Evolutionary conservation across 352 stramenopile species (phyloP).

Genomic region (Thalassiosira pacifica): DNA sequence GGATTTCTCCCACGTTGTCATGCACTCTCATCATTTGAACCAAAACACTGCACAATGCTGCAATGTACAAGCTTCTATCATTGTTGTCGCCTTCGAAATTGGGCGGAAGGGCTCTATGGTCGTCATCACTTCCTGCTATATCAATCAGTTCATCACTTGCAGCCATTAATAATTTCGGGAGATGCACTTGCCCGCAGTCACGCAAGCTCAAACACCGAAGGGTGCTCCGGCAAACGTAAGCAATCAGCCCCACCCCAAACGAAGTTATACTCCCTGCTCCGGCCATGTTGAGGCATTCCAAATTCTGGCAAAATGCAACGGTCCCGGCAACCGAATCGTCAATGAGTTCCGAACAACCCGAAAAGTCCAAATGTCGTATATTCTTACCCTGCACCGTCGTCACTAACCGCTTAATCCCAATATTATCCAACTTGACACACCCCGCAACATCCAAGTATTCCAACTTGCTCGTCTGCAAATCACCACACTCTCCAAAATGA

Average conservation of each 20-base stretch:
- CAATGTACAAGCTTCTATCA: neutral
- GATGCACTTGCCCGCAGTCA: slow-evolving; percentile 22
- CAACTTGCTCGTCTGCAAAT: slow-evolving; percentile 2
- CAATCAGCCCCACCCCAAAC: slow-evolving; percentile 28
- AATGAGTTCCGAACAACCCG: slow-evolving; percentile 26
- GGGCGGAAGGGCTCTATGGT: neutral
- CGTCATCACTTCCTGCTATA: neutral
- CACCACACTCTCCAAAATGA: neutral
- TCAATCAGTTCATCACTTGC: neutral
- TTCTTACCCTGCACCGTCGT: neutral
- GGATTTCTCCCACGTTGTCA: neutral
- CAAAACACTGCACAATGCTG: neutral
- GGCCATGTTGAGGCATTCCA: slow-evolving; percentile 39
- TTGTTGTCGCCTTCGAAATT: neutral
- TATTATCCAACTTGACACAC: slow-evolving; percentile 7
- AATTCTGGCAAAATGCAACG: neutral
- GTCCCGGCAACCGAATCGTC: slow-evolving; percentile 1
- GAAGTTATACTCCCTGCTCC: slow-evolving; percentile 23
- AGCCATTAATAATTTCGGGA: slow-evolving; percentile 6
- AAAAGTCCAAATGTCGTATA: slow-evolving; percentile 40
- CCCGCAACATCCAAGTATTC: slow-evolving; percentile 23
- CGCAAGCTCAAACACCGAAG: slow-evolving; percentile 30
- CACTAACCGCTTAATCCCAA: neutral
- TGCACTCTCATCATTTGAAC: neutral
- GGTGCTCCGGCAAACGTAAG: slow-evolving; percentile 21